phyloP scores from a whole-genome alignment of 2,329 filamentous ascomycete genomes.

The Microdochium paspali region DNA sequence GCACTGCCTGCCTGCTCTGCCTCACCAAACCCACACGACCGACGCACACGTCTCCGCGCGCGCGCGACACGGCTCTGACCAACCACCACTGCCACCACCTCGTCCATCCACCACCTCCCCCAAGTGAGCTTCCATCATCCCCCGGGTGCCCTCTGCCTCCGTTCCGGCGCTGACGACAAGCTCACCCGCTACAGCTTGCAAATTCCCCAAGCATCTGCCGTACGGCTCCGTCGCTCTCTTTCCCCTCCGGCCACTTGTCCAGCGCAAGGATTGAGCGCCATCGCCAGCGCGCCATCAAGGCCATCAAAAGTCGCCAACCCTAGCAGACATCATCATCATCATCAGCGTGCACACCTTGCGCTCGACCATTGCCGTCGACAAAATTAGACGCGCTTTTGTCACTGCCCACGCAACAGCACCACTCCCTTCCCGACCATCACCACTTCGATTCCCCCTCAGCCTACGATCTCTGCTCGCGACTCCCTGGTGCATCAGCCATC shows the following conservation, averaged over 20 bases:
- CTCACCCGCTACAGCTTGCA: not conserved
- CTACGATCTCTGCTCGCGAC: not conserved
- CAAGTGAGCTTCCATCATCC: not conserved
- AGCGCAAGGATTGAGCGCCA: not conserved
- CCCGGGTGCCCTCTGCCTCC: not conserved
- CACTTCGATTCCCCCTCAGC: not conserved
- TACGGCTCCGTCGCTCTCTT: not conserved
- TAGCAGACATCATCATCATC: not conserved
- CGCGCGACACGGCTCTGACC: not conserved
- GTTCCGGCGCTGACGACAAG: not conserved
- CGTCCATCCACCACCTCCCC: not conserved
- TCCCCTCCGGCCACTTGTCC: not conserved
- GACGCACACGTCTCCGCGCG: not conserved
- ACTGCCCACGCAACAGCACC: not conserved
- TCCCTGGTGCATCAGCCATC: not conserved
- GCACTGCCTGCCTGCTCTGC: not conserved
- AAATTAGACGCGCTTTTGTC: not conserved
- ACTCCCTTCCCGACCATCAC: not conserved
- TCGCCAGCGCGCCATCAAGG: slow-evolving; percentile 5
- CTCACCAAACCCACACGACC: slow-evolving; percentile 1
- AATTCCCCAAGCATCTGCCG: not conserved
- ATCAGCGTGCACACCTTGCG: not conserved
- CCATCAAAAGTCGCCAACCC: slow-evolving; percentile 4
- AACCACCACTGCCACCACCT: not conserved
- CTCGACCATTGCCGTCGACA: not conserved